Base-by-base conservation (phyloP, 192 early-diverging fungal species). In the Dissophora globulifera region DNA sequence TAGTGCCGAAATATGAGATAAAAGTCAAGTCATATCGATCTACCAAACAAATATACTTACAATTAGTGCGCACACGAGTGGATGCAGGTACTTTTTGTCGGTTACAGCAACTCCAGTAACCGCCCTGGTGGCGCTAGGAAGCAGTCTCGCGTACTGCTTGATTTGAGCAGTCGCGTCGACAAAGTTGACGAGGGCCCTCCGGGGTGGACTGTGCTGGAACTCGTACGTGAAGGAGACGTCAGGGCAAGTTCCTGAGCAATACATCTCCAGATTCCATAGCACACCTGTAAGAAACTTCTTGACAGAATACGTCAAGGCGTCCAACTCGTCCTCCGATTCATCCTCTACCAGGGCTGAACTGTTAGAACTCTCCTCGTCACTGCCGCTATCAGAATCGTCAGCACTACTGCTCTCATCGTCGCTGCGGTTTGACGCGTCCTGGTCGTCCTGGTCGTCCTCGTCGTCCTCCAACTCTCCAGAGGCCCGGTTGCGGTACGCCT, bases 181-280 rank as follows among this genome's bases (percentile, higher is more conserved):
- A 43, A 42, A 79, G 13, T 30, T n/a, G 13, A 66, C n/a, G 11
- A 79, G 27, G 22, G 50, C 52, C 38, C 67, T 38, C 13, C 67
- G 62, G n/a, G 67, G 56, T 9, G 76, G 76, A 6, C 26, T 65
- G 8, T 29, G 22, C 40, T 32, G 56, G 33, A 26, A 70, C 22
- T 45, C 33, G 55, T 79, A 79, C 8, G 32, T 46, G 43, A 60
- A 79, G 2, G 55, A 57, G 0, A 79, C 60, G 26, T 79, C 76
- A 0, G 78, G 78, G 46, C 78, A 79, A 3, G 25, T 64, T 48
- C 78, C 78, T 31, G 67, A 56, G 46, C 62, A 66, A 55, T 79
- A 79, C 78, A 71, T 66, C 57, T 69, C 69, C 4, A 79, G 15
- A 27, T 79, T 79, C 76, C 76, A 79, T 1, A 79, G 51, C 11